Base-by-base conservation (phyloP, 495 filamentous ascomycete genomes). In the Letharia columbiana region DNA sequence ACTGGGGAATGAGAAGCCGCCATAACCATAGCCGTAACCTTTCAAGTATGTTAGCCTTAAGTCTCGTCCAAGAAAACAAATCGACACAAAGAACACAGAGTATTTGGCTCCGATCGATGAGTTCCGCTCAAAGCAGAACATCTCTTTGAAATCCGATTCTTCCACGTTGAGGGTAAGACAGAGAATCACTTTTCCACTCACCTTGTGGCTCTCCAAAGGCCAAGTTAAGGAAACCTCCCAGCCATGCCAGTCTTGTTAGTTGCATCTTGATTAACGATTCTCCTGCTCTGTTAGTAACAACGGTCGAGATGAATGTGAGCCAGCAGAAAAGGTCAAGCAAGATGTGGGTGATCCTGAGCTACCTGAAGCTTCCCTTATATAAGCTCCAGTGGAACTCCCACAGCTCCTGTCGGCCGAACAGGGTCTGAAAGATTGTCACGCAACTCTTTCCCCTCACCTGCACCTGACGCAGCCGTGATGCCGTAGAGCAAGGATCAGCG, bases 121-220 rank as follows among this genome's bases (percentile, higher is more conserved):
- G n/a, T n/a, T 39, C n/a, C 23, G 2, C 28, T 11, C 2, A 10
- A 10, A 15, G 0, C 33, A 35, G n/a, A 56, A 18, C 2, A 5
- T 11, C 28, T n/a, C 17, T 11, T 3, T 0, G 11, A 11, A 45
- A 23, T 20, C 13, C 5, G 12, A 18, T 17, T 7, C 23, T 56
- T 33, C 52, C 2, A 39, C 0, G 17, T 20, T 10, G 20, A 47
- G 7, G 18, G n/a, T 18, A 33, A 61, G 60, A 42, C 40, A 42
- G 13, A 18, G 28, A 39, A 20, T 35, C 13, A 35, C 33, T 60
- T 4, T 35, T 39, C 39, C 31, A 41, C 63, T 60, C 31, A 66
- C 64, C 64, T 40, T 39, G 64, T 40, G 57, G 64, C 10, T 52
- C 58, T 44, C 57, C 64, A 66, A 66, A 23, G 35, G 28, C 64